Conservation (phyloP, 257 asterid species). For the Haberlea rhodopensis region DNA sequence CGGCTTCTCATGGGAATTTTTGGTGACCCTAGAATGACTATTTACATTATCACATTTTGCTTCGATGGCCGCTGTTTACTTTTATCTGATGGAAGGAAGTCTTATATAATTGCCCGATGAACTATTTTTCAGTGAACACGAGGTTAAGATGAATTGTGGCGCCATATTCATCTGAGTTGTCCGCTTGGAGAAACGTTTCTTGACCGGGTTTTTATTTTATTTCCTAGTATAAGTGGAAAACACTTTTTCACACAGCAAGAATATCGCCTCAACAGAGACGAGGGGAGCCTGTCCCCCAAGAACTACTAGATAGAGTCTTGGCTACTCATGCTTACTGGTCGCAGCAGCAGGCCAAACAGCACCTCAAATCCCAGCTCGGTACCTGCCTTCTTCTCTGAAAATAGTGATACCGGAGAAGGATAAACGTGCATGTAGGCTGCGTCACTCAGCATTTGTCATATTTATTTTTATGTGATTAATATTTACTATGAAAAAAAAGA, state of each 20-base stretch:
- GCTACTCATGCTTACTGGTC: conserved; percentile 30
- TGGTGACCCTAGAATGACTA: neutral
- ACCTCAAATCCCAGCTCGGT: conserved; percentile 26
- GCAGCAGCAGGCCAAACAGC: conserved; percentile 30
- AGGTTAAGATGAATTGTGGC: neutral
- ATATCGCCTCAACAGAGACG: conserved; percentile 33
- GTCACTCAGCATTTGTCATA: neutral
- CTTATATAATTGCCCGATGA: no score
- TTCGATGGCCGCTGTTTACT: no score
- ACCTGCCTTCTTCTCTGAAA: conserved; percentile 17
- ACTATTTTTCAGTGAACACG: neutral
- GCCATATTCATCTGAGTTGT: neutral
- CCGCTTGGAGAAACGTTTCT: neutral
- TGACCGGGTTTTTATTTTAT: neutral
- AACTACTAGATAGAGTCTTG: conserved; percentile 29
- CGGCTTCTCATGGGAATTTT: neutral
- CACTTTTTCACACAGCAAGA: conserved; percentile 33
- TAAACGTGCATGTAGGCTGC: neutral
- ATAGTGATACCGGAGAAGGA: neutral
- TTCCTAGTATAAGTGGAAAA: conserved; percentile 31
- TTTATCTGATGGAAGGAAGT: no score
- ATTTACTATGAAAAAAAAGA: neutral
- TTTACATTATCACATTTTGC: neutral
- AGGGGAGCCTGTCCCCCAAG: conserved; percentile 36
- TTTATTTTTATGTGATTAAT: no score